Conservation (phyloP, 1,284 basidiomycete genomes). For the Fistulina hepatica region DNA sequence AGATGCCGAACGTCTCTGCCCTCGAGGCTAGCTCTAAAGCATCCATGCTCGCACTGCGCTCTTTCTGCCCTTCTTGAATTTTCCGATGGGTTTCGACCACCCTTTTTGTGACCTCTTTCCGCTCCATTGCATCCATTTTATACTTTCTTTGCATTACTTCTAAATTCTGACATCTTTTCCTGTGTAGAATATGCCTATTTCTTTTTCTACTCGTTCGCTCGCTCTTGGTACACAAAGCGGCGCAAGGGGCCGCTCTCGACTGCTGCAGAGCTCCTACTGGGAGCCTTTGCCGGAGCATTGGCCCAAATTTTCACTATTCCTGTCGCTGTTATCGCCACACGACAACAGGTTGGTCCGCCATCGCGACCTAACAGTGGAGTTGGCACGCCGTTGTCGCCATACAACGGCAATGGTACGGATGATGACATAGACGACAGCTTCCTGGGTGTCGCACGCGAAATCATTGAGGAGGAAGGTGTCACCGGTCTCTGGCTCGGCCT, state of each 20-base stretch:
- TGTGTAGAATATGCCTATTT: conserved; percentile 97
- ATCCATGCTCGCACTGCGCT: no score
- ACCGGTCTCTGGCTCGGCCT: conserved; percentile 92
- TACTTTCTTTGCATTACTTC: conserved; percentile 1
- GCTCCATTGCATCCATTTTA: no score
- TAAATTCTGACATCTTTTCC: conserved; percentile 6
- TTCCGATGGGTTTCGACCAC: no score
- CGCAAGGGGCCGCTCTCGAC: conserved; percentile 62
- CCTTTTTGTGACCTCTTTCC: conserved; percentile 1
- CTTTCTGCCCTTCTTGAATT: no score
- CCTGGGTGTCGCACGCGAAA: conserved; percentile 73
- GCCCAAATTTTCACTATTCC: conserved; percentile 99
- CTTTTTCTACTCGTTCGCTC: conserved; percentile 94
- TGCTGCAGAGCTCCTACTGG: conserved; percentile 75
- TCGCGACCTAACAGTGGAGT: conserved; percentile 12
- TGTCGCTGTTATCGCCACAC: conserved; percentile 93
- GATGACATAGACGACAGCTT: conserved; percentile 59
- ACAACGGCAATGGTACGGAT: conserved; percentile 16
- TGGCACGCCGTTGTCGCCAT: conserved; percentile 1
- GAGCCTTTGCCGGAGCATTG: conserved; percentile 86
- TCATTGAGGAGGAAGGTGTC: conserved; percentile 86
- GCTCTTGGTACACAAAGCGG: conserved; percentile 71
- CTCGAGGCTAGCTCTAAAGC: no score
- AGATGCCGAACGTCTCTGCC: no score
- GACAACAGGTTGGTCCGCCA: conserved; percentile 77